phyloP scores from a whole-genome alignment of 1,284 basidiomycete genomes.

The Moesziomyces sp. region DNA sequence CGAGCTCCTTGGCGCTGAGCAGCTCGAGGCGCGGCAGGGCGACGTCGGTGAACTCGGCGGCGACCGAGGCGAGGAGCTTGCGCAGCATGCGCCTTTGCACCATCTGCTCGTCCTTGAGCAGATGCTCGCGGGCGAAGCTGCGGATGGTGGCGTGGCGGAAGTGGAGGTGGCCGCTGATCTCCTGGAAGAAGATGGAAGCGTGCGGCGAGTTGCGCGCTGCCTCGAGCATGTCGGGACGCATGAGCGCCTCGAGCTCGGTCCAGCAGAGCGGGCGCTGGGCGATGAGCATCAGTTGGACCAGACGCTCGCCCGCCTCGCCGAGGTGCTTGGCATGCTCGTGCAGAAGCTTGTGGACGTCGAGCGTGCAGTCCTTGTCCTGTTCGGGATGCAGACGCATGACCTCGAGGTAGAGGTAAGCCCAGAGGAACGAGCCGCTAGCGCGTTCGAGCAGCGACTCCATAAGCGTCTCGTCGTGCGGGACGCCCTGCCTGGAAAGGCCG shows the following conservation, averaged over 20 bases:
- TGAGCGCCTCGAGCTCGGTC: slow-evolving; percentile 4
- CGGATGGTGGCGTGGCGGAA: slow-evolving; percentile 8
- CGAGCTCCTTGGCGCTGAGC: slow-evolving; percentile 16
- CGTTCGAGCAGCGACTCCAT: slow-evolving; percentile 21
- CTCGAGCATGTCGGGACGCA: slow-evolving; percentile 2
- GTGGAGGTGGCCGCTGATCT: slow-evolving; percentile 3
- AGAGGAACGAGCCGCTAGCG: slow-evolving; percentile 37
- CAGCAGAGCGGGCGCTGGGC: slow-evolving; percentile 3
- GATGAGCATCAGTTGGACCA: slow-evolving; percentile 4
- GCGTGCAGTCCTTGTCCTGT: neutral
- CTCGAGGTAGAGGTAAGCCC: slow-evolving; percentile 40
- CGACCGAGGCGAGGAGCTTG: slow-evolving; percentile 42
- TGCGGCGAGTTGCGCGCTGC: slow-evolving; percentile 1
- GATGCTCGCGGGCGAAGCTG: slow-evolving; percentile 3
- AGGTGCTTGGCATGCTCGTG: slow-evolving; percentile 3
- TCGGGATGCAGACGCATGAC: slow-evolving; percentile 20
- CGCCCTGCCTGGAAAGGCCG: slow-evolving; percentile 19
- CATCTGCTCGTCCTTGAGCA: slow-evolving; percentile 2
- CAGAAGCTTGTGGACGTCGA: neutral
- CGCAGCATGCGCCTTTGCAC: slow-evolving; percentile 18
- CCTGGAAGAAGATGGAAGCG: slow-evolving; percentile 2
- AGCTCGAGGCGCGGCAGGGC: slow-evolving; percentile 22
- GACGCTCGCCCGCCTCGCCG: slow-evolving; percentile 3
- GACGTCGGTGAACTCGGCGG: slow-evolving; percentile 45
- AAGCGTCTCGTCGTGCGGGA: slow-evolving; percentile 26